phyloP scores from a whole-genome alignment of 345 rosid species.

The Turritis glabra region DNA sequence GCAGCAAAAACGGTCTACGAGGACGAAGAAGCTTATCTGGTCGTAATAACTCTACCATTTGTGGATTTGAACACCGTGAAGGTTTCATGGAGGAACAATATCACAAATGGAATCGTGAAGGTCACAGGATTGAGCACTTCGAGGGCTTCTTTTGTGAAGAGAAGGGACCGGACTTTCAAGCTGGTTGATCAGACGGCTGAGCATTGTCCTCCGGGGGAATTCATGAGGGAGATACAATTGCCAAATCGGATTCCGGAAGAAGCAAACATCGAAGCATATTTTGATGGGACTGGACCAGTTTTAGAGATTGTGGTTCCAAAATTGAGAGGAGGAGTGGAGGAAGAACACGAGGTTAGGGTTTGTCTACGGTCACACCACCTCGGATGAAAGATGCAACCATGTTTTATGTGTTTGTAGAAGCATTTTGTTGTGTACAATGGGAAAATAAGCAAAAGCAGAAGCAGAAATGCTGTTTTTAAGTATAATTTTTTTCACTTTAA shows the following conservation, averaged over 20 bases:
- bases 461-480: background rate
- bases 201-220: constrained; percentile 98
- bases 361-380: constrained; percentile 75
- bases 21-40: constrained; percentile 76
- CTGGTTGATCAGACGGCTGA: constrained; percentile 84
- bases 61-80: constrained; percentile 91
- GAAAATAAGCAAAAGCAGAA: constrained; percentile 17
- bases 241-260: constrained; percentile 91
- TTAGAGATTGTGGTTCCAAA: constrained; percentile 95
- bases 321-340: constrained; percentile 59
- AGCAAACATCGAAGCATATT: constrained; percentile 90
- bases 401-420: background rate
- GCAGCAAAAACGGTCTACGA: constrained; percentile 93
- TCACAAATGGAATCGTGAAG: constrained; percentile 77
- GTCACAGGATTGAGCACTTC: constrained; percentile 85
- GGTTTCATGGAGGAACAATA: constrained; percentile 93
- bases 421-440: constrained; percentile 18
- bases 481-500: constrained; percentile 1
- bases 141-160: constrained; percentile 67
- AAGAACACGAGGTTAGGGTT: constrained; percentile 93
- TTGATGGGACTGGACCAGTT: constrained; percentile 77
- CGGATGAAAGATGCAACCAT: constrained; percentile 24
- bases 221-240: constrained; percentile 83
- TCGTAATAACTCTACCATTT: constrained; percentile 82
- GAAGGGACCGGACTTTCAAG: constrained; percentile 85